Base-by-base conservation (phyloP, 345 rosid genomes). In the Pistacia atlantica region DNA sequence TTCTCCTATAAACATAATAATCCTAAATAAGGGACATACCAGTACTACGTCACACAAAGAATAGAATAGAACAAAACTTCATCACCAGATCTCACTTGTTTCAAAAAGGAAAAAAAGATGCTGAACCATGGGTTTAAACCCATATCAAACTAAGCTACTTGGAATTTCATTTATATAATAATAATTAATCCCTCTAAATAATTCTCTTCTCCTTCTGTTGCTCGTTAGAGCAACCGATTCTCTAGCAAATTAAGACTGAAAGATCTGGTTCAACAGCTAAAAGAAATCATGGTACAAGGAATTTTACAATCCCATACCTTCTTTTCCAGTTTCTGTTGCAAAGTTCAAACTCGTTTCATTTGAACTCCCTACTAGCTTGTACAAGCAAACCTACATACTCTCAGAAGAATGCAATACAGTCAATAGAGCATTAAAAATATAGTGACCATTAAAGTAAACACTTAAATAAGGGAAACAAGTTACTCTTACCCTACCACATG, bases 401-500 rank as follows among this genome's bases (percentile, higher is more conserved):
- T 46, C 86, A 68, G 71, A 76, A 65, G 42, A 65, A 48, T 35
- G 78, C 64, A 64, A 76, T 35, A 76, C 35, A 78, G 74, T 85
- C 80, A 84, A 74, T 63, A 58, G 42, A 69, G 54, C 65, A 52
- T 8, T 35, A n/a, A 67, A 71, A 33, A 4, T 49, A 58, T 75
- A 57, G 35, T 57, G 55, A 77, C 48, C 58, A 65, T 64, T 18
- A 33, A 18, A 77, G 68, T 78, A 81, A 48, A 65, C 59, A 76
- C 42, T 64, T 63, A 72, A 11, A 35, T 13, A 63, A 33, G 20
- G 60, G 65, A 77, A 83, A 48, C 12, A 75, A 52, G n/a, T 75
- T 72, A 59, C 62, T 87, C 92, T 90, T 79, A 94, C 98, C 92
- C 84, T 79, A 65, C 97, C 98, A 85, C 84, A 25, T 79, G 82